phyloP scores from a whole-genome alignment of 2,329 filamentous ascomycete genomes.

The Phialophora tarda region DNA sequence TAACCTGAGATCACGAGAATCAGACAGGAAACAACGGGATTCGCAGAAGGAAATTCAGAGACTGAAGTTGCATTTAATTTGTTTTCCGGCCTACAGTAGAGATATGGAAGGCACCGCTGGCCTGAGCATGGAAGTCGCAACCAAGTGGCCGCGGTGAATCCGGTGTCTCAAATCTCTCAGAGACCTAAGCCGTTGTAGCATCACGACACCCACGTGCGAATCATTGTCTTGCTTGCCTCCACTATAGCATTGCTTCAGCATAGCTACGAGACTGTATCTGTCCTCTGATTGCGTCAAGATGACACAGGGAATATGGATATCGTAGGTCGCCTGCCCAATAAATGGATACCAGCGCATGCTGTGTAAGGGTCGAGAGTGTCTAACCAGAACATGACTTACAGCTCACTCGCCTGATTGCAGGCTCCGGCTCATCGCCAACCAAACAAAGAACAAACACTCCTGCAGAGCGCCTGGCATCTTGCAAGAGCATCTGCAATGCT shows the following conservation, averaged over 20 bases:
- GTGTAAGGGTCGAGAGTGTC: constrained; percentile 24
- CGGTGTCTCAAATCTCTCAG: background rate
- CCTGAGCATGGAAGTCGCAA: background rate
- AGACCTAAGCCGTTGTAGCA: background rate
- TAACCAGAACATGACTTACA: constrained; percentile 41
- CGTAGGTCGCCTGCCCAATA: constrained; percentile 44
- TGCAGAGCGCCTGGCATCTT: constrained; percentile 65
- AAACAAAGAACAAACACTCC: constrained; percentile 60
- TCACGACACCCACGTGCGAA: background rate
- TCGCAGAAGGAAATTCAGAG: background rate
- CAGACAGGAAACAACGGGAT: background rate
- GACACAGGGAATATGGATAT: constrained; percentile 49
- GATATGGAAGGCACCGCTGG: background rate
- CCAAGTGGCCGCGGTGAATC: background rate
- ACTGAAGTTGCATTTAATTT: background rate
- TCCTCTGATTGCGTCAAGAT: constrained; percentile 23
- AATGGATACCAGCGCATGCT: constrained; percentile 10
- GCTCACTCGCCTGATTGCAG: constrained; percentile 68
- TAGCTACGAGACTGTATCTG: constrained; percentile 8
- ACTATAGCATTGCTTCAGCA: constrained; percentile 12
- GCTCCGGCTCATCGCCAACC: constrained; percentile 56
- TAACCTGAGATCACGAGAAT: background rate
- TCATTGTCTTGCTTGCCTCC: constrained; percentile 1
- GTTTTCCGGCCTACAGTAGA: background rate
- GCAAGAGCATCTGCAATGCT: constrained; percentile 66